Conservation (phyloP, 148 eudicot genomes). For the Polygonum maritimum region DNA sequence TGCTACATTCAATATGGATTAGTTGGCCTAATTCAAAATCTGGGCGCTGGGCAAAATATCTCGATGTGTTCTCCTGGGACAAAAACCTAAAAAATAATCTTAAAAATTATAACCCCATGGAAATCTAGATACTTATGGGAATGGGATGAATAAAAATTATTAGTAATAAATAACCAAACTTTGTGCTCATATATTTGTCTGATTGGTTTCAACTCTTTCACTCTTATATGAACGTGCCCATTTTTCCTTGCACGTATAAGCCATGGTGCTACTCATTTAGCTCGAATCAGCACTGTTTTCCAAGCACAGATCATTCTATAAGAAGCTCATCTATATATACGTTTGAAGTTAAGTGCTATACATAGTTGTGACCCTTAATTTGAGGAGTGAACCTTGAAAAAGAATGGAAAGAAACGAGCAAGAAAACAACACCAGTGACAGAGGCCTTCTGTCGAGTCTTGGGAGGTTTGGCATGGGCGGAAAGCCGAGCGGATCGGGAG, state of each 20-base stretch:
- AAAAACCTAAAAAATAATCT: no score
- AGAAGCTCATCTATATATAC: neutral
- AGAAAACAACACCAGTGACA: neutral
- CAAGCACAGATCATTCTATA: neutral
- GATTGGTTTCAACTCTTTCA: neutral
- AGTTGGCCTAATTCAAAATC: neutral
- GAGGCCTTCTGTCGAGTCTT: neutral
- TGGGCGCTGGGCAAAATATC: no score
- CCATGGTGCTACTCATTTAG: neutral
- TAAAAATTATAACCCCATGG: no score
- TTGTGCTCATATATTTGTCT: neutral
- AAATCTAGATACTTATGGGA: no score
- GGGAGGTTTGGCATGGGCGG: slow-evolving; percentile 7
- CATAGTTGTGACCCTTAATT: neutral
- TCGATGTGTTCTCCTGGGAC: no score
- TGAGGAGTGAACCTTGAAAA: neutral
- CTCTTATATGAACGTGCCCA: neutral
- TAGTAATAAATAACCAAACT: neutral
- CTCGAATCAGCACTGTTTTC: neutral
- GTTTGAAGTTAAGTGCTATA: neutral
- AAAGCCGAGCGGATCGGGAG: neutral
- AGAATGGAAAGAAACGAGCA: neutral
- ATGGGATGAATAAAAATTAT: no score
- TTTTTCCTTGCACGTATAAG: neutral
- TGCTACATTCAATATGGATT: neutral